Conservation (phyloP, 208 protist species). For the Cochliopodium minus region DNA sequence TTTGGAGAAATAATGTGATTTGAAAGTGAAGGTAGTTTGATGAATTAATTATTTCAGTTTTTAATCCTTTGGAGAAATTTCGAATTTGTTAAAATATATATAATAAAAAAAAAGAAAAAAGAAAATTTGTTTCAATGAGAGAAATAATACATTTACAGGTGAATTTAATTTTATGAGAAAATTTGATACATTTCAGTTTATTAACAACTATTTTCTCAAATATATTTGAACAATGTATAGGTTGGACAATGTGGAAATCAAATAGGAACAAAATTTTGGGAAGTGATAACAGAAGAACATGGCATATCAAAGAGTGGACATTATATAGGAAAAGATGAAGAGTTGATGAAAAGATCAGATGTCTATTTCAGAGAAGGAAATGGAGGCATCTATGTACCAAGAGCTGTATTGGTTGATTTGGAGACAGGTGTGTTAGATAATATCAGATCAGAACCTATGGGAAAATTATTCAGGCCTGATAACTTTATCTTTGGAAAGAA, state of each 20-base stretch:
- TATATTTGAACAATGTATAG: too few relatives aligned
- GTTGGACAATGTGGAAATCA: constrained; percentile 87
- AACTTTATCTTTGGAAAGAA: constrained; percentile 94
- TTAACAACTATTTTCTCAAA: too few relatives aligned
- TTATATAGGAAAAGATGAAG: constrained; percentile 66
- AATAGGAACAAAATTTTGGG: constrained; percentile 46
- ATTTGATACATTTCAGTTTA: too few relatives aligned
- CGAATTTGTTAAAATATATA: too few relatives aligned
- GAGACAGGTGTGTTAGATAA: constrained; percentile 91
- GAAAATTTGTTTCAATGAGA: too few relatives aligned
- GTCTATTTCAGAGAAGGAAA: constrained; percentile 88
- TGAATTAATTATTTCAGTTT: too few relatives aligned
- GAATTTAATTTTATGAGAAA: too few relatives aligned
- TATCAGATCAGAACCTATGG: constrained; percentile 69
- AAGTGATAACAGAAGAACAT: constrained; percentile 23
- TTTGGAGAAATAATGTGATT: too few relatives aligned
- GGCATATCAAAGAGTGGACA: constrained; percentile 70
- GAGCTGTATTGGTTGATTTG: constrained; percentile 31
- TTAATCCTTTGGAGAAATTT: too few relatives aligned
- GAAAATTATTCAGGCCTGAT: constrained; percentile 74
- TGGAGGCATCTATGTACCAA: constrained; percentile 18
- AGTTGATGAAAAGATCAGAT: constrained; percentile 90
- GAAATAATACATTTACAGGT: too few relatives aligned
- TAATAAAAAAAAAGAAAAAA: too few relatives aligned
- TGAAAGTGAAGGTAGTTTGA: too few relatives aligned